Percentiles rank a stretch among this genome's conserved stretches.
Conservation (phyloP, 164 flowering plant species). For the Kalanchoe fedtschenkoi region DNA sequence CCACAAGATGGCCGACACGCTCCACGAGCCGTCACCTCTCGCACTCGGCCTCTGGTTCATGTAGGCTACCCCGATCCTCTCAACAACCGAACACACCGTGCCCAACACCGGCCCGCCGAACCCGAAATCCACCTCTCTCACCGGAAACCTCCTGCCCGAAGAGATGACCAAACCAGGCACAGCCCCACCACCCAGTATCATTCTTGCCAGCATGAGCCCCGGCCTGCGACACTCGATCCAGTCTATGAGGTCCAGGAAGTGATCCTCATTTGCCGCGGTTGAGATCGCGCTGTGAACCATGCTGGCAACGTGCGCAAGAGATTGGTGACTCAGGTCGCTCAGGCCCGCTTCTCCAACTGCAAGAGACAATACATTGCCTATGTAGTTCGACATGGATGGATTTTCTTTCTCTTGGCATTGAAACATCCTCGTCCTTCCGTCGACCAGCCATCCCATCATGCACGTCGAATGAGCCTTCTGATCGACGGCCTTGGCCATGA, state of each 20-base stretch:
- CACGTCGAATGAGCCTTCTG: conserved; percentile 14
- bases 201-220: conserved; percentile 33
- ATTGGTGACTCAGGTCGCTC: conserved; percentile 16
- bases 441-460: conserved; percentile 52
- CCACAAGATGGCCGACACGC: conserved; percentile 43
- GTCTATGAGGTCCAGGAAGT: conserved; percentile 40
- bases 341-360: conserved; percentile 31
- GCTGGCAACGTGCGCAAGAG: conserved; percentile 20
- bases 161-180: conserved; percentile 38
- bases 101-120: conserved; percentile 44
- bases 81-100: conserved; percentile 31
- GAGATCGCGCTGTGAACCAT: conserved; percentile 24
- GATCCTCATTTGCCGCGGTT: conserved; percentile 24
- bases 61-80: conserved; percentile 37
- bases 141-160: conserved; percentile 37
- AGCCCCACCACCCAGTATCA: conserved; percentile 29
- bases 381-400: conserved; percentile 27
- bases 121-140: conserved; percentile 37
- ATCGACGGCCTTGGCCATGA: conserved; percentile 23
- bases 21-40: conserved; percentile 41
- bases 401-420: not conserved
- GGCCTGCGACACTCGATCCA: conserved; percentile 51
- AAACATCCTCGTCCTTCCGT: conserved; percentile 27
- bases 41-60: conserved; percentile 42
- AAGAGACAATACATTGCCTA: conserved; percentile 45